Evolutionary conservation across 140 eudicot genomes (phyloP).

Genomic region (Bidens hawaiensis): DNA sequence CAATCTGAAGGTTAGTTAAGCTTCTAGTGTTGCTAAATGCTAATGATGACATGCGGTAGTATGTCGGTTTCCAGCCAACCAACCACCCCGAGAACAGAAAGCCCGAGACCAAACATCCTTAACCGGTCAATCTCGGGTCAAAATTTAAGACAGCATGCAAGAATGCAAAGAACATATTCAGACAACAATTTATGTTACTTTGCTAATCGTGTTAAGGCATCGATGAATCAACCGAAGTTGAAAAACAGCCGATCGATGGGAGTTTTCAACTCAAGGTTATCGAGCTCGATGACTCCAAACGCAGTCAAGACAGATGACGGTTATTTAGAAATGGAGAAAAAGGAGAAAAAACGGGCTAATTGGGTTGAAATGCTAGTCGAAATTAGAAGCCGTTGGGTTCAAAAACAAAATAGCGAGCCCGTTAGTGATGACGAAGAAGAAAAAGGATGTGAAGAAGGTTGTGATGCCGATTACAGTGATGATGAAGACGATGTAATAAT

Average conservation of each 20-base stretch:
- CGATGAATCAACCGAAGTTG: conserved; percentile 35
- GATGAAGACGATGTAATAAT: conserved; percentile 39
- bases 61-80: conserved; percentile 31
- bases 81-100: conserved; percentile 20
- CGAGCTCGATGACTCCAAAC: conserved; percentile 38
- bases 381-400: conserved; percentile 50
- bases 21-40: conserved; percentile 5
- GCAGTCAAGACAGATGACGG: conserved; percentile 24
- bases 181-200: conserved; percentile 54
- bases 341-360: conserved; percentile 46
- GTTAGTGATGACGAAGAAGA: conserved; percentile 19
- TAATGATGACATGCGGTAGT: conserved; percentile 49
- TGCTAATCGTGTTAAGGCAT: conserved; percentile 32
- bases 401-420: conserved; percentile 30
- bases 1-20: conserved; percentile 6
- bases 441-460: conserved; percentile 43
- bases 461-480: conserved; percentile 64
- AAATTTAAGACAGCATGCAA: conserved; percentile 34
- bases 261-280: conserved; percentile 40
- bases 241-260: conserved; percentile 54
- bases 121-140: conserved; percentile 49
- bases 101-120: conserved; percentile 23
- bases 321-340: conserved; percentile 29
- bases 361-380: conserved; percentile 76
- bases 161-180: conserved; percentile 48